Conservation (phyloP, 257 asterid genomes). For the Linderniella brevidens region DNA sequence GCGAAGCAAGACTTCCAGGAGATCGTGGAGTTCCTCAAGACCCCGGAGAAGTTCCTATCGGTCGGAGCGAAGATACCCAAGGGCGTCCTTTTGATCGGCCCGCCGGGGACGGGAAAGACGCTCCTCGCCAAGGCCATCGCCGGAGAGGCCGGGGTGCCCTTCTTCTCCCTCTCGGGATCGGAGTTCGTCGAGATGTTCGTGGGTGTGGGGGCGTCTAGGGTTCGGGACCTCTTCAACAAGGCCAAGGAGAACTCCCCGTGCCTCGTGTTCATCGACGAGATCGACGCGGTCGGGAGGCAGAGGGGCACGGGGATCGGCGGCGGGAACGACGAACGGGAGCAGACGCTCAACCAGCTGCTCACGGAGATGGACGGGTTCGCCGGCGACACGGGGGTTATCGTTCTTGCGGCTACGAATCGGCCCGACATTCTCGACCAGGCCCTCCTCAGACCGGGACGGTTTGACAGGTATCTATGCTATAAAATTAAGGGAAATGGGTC, state of each 20-base stretch:
- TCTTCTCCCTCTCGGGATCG: slow-evolving; percentile 92
- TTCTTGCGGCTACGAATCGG: slow-evolving; percentile 92
- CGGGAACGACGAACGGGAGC: slow-evolving; percentile 98
- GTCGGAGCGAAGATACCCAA: slow-evolving; percentile 97
- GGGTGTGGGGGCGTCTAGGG: slow-evolving; percentile 97
- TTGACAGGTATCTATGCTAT: slow-evolving; percentile 76
- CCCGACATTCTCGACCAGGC: slow-evolving; percentile 97
- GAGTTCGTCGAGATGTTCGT: slow-evolving; percentile 99
- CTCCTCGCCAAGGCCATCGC: slow-evolving; percentile 95
- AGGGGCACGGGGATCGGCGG: slow-evolving; percentile 99
- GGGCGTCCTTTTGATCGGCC: slow-evolving; percentile 97
- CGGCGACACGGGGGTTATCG: slow-evolving; percentile 94
- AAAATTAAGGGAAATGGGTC: too few species aligned
- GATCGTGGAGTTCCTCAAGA: slow-evolving; percentile 91
- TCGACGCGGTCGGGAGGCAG: slow-evolving; percentile 97
- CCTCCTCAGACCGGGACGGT: slow-evolving; percentile 87
- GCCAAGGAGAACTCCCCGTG: slow-evolving; percentile 99
- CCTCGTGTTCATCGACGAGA: slow-evolving; percentile 93
- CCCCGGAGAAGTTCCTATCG: slow-evolving; percentile 89
- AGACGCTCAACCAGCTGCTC: slow-evolving; percentile 88
- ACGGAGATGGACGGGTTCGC: slow-evolving; percentile 98
- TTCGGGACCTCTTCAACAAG: slow-evolving; percentile 94
- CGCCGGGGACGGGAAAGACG: slow-evolving; percentile 98
- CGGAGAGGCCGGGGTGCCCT: slow-evolving; percentile 98
- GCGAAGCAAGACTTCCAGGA: slow-evolving; percentile 98